Evolutionary conservation across 2,329 filamentous ascomycete genomes (phyloP).

Genomic region (Teratosphaeria zuluensis): DNA sequence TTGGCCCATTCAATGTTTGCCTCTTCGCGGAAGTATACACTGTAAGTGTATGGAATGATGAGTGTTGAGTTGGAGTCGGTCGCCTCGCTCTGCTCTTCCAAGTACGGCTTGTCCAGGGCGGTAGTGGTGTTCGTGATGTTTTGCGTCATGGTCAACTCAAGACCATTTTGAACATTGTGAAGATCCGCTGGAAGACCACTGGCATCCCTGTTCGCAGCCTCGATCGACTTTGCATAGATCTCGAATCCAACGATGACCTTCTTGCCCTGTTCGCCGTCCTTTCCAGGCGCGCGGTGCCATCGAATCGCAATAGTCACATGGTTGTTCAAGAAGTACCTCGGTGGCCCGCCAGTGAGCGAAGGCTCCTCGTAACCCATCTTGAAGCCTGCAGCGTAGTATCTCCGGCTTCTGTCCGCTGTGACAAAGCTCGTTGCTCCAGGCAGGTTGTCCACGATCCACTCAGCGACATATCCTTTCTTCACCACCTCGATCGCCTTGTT

Average conservation of each 20-base stretch:
- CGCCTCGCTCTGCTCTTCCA: slow-evolving; percentile 44
- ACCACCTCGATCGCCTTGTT: slow-evolving; percentile 63
- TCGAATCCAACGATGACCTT: slow-evolving; percentile 84
- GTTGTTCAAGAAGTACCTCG: slow-evolving; percentile 71
- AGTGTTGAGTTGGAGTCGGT: slow-evolving; percentile 56
- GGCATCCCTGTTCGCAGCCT: slow-evolving; percentile 49
- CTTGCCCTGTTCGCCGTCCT: slow-evolving; percentile 57
- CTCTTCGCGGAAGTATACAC: slow-evolving; percentile 81
- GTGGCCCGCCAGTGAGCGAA: slow-evolving; percentile 48
- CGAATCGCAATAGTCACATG: slow-evolving; percentile 79
- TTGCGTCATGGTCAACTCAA: slow-evolving; percentile 59
- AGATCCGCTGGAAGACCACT: slow-evolving; percentile 60
- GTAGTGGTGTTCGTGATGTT: slow-evolving; percentile 49
- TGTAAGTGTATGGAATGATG: slow-evolving; percentile 76
- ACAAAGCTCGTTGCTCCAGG: slow-evolving; percentile 84
- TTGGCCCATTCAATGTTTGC: slow-evolving; percentile 70
- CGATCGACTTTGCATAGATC: slow-evolving; percentile 78
- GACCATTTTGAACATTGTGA: slow-evolving; percentile 50
- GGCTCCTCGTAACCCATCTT: slow-evolving; percentile 72
- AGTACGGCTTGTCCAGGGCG: slow-evolving; percentile 50
- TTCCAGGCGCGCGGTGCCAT: slow-evolving; percentile 61
- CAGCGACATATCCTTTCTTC: slow-evolving; percentile 69
- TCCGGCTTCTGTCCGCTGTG: slow-evolving; percentile 70
- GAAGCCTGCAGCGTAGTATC: slow-evolving; percentile 85
- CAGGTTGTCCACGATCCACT: slow-evolving; percentile 90